These are phyloP conservation scores for Volvox africanus DNA, from an alignment of 139 green algal genomes.

Conservation along the genomic window DNA sequence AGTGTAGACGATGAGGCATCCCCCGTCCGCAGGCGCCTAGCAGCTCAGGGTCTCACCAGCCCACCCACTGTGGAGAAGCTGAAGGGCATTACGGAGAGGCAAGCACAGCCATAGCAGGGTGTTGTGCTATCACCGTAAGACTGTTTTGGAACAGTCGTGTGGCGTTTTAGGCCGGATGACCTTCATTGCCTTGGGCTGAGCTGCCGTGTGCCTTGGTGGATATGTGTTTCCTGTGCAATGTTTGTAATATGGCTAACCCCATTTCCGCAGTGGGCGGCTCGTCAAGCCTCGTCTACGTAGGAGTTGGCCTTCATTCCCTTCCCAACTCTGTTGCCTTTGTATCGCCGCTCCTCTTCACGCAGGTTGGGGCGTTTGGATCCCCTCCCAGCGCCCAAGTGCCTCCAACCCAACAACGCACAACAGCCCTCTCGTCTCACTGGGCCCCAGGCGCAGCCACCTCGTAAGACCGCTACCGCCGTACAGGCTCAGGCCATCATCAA, in stretches of 20 bases:
- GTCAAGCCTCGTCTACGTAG: too few species aligned
- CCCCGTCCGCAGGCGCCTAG: constrained; percentile 15
- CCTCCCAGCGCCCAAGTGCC: not conserved
- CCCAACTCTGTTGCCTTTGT: not conserved
- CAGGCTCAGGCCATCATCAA: not conserved
- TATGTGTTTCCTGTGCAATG: too few species aligned
- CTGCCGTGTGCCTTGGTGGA: not conserved
- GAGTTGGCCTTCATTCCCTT: too few species aligned
- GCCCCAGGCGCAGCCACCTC: not conserved
- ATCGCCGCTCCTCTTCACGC: not conserved
- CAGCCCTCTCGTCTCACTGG: not conserved
- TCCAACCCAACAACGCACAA: not conserved
- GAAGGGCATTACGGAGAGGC: not conserved
- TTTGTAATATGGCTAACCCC: too few species aligned
- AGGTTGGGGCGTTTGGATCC: constrained; percentile 16
- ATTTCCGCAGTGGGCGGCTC: too few species aligned
- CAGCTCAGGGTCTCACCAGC: constrained; percentile 33
- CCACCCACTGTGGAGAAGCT: constrained; percentile 22
- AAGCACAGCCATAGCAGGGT: not conserved
- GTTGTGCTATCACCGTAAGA: too few species aligned
- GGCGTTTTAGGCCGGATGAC: too few species aligned
- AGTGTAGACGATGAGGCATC: constrained; percentile 1
- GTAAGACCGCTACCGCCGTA: not conserved
- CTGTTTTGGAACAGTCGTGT: too few species aligned
- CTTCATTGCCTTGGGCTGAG: too few species aligned